These are phyloP conservation scores for Groenewaldozyma tartarivorans DNA, from an alignment of 805 yeast species.

Conservation along the genomic window DNA sequence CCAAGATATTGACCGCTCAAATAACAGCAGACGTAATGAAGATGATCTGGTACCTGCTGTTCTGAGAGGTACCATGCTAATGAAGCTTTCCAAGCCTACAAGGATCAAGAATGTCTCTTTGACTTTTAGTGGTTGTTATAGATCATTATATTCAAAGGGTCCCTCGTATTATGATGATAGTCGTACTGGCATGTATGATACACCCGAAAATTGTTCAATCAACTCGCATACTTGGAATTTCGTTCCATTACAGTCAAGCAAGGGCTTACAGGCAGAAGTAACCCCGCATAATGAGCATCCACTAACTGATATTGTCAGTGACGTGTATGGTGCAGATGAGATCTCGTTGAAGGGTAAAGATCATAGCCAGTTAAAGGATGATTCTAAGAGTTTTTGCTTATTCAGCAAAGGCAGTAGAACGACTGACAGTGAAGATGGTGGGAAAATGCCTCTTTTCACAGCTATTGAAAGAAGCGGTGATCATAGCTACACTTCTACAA, in stretches of 20 bases:
- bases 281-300: background rate
- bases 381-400: slow-evolving; percentile 1
- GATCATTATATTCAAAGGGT: slow-evolving; percentile 91
- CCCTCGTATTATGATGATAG: slow-evolving; percentile 19
- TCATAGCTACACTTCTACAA: background rate
- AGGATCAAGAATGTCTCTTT: slow-evolving; percentile 60
- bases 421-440: background rate
- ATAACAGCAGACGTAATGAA: background rate
- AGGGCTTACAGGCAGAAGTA: background rate
- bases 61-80: slow-evolving; percentile 65
- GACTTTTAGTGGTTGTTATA: slow-evolving; percentile 53
- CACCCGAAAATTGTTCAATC: slow-evolving; percentile 24
- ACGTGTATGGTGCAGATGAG: slow-evolving; percentile 27
- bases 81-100: slow-evolving; percentile 63
- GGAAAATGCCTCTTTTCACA: background rate
- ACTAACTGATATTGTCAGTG: slow-evolving; percentile 14
- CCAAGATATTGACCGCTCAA: background rate
- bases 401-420: slow-evolving; percentile 3
- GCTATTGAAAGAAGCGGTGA: background rate
- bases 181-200: slow-evolving; percentile 21
- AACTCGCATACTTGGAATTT: slow-evolving; percentile 29
- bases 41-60: slow-evolving; percentile 32
- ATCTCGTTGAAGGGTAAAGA: slow-evolving; percentile 15
- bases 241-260: too few relatives aligned
- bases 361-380: slow-evolving; percentile 5